These are phyloP conservation scores for Trametes meyenii DNA, from an alignment of 768 basidiomycete species.

Conservation along the genomic window DNA sequence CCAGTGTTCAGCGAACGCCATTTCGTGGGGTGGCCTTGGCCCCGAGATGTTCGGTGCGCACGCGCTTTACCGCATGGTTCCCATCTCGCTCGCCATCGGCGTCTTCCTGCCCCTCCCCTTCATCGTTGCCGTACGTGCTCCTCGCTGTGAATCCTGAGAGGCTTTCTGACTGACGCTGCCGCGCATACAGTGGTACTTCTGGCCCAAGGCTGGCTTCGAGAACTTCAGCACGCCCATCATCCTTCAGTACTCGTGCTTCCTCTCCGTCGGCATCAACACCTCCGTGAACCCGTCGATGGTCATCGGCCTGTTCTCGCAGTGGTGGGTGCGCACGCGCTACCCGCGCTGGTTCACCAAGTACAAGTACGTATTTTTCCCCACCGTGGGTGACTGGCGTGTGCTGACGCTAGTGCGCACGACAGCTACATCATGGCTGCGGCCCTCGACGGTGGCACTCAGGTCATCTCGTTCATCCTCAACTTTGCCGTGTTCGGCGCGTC, in stretches of 20 bases:
- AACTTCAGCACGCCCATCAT: conserved; percentile 53
- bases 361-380: conserved; percentile 27
- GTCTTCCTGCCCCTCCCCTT: conserved; percentile 58
- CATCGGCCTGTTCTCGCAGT: conserved; percentile 51
- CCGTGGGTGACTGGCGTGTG: background rate
- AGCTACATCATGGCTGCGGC: conserved; percentile 46
- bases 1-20: conserved; percentile 37
- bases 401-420: background rate
- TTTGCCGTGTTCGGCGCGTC: conserved; percentile 36
- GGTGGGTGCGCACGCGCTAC: conserved; percentile 43
- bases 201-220: conserved; percentile 50
- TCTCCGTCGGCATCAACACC: conserved; percentile 61
- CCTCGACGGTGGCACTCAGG: conserved; percentile 43
- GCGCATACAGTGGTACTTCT: conserved; percentile 41
- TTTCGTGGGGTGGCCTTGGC: conserved; percentile 60
- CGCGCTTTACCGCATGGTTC: conserved; percentile 21
- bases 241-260: conserved; percentile 42
- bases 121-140: conserved; percentile 36
- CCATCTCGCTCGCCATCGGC: conserved; percentile 51
- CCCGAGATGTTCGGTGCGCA: conserved; percentile 25
- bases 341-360: conserved; percentile 45
- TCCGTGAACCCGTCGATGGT: conserved; percentile 48
- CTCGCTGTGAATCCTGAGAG: too few species aligned
- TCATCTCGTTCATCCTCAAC: conserved; percentile 41
- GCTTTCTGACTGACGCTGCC: background rate